Evolutionary conservation across 23 red algal genomes (phyloP).

Genomic region (Rhodosorus marinus): DNA sequence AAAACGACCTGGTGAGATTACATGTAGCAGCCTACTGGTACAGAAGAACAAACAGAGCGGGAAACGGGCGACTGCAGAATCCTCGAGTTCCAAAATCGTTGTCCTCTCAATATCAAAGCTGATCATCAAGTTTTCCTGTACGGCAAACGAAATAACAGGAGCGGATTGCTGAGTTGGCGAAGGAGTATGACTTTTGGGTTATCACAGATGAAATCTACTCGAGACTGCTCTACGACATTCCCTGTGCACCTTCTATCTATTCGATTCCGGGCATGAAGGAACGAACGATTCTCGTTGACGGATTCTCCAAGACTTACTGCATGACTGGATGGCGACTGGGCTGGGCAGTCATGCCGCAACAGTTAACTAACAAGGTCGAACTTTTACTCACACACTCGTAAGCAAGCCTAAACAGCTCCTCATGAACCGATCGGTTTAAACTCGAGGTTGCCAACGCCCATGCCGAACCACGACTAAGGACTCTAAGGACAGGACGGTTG

Average conservation of each 20-base stretch:
- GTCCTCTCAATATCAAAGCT: too few species aligned
- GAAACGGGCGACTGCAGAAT: too few species aligned
- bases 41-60: too few species aligned
- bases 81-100: too few species aligned
- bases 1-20: too few species aligned
- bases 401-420: too few species aligned
- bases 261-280: constrained; percentile 34
- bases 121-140: too few species aligned
- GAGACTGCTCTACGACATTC: not conserved
- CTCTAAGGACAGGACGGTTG: too few species aligned
- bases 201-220: constrained; percentile 7
- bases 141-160: not conserved
- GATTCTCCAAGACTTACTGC: constrained; percentile 86
- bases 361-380: constrained; percentile 40
- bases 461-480: too few species aligned
- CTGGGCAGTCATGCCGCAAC: constrained; percentile 57
- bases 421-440: too few species aligned
- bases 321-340: constrained; percentile 96
- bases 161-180: constrained; percentile 57
- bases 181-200: constrained; percentile 77
- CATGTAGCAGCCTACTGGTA: too few species aligned
- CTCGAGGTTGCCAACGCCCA: too few species aligned
- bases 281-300: constrained; percentile 79
- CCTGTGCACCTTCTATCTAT: constrained; percentile 14
- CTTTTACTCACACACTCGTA: constrained; percentile 51